phyloP scores from a whole-genome alignment of 176 grass and related monocot species.

The Poa pratensis region DNA sequence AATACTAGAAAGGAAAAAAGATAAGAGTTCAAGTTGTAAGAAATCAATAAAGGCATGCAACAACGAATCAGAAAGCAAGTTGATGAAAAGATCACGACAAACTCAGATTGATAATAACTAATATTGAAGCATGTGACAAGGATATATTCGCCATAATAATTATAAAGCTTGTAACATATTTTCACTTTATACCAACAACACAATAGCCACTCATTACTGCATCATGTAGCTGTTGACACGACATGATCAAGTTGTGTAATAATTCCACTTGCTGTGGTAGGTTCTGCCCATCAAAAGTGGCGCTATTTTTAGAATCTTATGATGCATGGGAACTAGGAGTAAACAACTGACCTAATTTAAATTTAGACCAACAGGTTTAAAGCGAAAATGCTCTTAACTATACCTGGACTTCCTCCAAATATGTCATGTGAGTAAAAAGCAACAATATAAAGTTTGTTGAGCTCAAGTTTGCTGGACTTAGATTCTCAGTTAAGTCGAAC shows the following conservation, averaged over 20 bases:
- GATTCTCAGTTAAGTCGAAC: background rate
- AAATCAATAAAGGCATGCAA: background rate
- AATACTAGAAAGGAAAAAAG: conserved; percentile 28
- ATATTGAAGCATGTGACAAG: conserved; percentile 9
- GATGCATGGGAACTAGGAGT: conserved; percentile 26
- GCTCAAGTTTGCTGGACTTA: conserved; percentile 16
- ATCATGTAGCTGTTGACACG: conserved; percentile 25
- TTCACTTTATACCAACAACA: conserved; percentile 8
- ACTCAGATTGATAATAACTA: conserved; percentile 18
- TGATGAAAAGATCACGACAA: conserved; percentile 22
- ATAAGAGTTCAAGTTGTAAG: conserved; percentile 12
- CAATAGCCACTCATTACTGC: background rate
- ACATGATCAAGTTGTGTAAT: conserved; percentile 13
- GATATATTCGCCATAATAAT: background rate
- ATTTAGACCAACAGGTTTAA: conserved; percentile 12
- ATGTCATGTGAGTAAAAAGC: conserved; percentile 4
- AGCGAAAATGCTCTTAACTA: background rate
- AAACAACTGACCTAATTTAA: background rate
- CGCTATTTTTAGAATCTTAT: conserved; percentile 30
- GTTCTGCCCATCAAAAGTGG: conserved; percentile 14
- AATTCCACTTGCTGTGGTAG: background rate
- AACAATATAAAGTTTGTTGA: conserved; percentile 7
- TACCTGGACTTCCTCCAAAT: conserved; percentile 24
- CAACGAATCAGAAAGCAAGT: conserved; percentile 7
- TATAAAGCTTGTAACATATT: conserved; percentile 6